These are phyloP conservation scores for Kitagawia praeruptora DNA, from an alignment of 129 eudicot genomes.

Conservation along the genomic window DNA sequence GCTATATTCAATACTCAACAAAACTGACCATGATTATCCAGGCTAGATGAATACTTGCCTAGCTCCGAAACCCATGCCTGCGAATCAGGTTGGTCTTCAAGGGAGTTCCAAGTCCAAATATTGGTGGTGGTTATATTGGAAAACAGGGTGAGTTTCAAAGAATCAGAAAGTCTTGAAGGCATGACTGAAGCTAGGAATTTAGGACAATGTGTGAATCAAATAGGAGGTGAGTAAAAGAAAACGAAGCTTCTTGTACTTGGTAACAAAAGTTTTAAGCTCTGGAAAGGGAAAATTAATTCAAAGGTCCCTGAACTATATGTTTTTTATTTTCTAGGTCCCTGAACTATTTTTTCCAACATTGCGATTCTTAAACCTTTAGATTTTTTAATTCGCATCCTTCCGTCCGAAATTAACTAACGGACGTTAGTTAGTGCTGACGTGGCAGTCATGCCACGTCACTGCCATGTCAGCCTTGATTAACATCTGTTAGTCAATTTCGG, in stretches of 20 bases:
- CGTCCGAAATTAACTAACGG: too few relatives aligned
- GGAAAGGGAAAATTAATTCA: not conserved
- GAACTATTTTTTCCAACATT: too few relatives aligned
- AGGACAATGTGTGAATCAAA: not conserved
- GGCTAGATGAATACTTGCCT: not conserved
- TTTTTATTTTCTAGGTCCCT: too few relatives aligned
- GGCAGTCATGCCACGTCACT: too few relatives aligned
- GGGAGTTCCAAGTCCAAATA: constrained; percentile 45
- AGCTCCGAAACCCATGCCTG: constrained; percentile 49
- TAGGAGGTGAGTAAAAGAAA: not conserved
- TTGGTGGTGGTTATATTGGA: not conserved
- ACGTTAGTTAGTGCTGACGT: too few relatives aligned
- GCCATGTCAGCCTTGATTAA: too few relatives aligned
- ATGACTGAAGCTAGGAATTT: not conserved
- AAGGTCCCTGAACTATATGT: too few relatives aligned
- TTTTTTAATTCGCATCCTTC: too few relatives aligned
- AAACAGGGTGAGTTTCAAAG: not conserved
- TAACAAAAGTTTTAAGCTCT: not conserved
- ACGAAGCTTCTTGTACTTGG: not conserved
- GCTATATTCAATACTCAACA: too few relatives aligned
- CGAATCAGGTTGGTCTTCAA: constrained; percentile 74
- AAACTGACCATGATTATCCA: not conserved
- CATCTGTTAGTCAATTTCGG: too few relatives aligned
- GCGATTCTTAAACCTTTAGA: too few relatives aligned
- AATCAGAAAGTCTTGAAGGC: not conserved